Percentiles rank a stretch among this genome's conserved stretches.
phyloP scores from a whole-genome alignment of 1,284 basidiomycete species.

The Takashimella tepidaria region DNA sequence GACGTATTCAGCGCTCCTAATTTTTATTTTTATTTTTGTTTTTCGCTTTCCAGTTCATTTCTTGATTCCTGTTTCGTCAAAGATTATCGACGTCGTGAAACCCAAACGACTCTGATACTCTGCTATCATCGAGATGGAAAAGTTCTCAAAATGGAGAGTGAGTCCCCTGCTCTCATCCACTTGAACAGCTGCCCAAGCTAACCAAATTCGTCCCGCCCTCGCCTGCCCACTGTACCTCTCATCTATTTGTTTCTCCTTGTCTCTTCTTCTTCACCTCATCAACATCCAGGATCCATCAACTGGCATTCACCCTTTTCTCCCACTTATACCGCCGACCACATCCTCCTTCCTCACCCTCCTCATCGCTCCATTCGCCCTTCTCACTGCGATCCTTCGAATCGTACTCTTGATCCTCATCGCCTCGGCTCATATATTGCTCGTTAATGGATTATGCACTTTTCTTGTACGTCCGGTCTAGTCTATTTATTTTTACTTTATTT shows the following conservation, averaged over 20 bases:
- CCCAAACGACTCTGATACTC: too few relatives aligned
- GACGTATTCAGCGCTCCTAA: too few relatives aligned
- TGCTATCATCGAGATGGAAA: too few relatives aligned
- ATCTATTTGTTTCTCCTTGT: not conserved
- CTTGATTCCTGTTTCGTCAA: too few relatives aligned
- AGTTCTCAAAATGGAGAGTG: constrained; percentile 49
- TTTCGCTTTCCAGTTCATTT: too few relatives aligned
- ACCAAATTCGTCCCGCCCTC: too few relatives aligned
- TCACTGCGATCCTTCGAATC: constrained; percentile 17
- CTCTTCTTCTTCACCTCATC: not conserved
- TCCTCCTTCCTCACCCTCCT: constrained; percentile 30
- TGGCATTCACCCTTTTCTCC: constrained; percentile 35
- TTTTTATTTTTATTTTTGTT: too few relatives aligned
- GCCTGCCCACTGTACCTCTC: too few relatives aligned
- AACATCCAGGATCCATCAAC: constrained; percentile 42
- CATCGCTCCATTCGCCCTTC: constrained; percentile 21
- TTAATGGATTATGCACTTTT: constrained; percentile 1
- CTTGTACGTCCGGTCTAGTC: not conserved
- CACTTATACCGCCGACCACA: not conserved
- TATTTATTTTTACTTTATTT: too few relatives aligned
- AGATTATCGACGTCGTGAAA: too few relatives aligned
- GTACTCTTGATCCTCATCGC: constrained; percentile 15
- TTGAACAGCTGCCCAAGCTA: too few relatives aligned
- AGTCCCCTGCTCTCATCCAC: constrained; percentile 7
- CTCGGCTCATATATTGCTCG: constrained; percentile 11